A percentile compares a stretch with the other conserved stretches of the same genome.
These are phyloP conservation scores for Spathaspora sp. DNA, from an alignment of 805 yeast species.

Conservation along the genomic window DNA sequence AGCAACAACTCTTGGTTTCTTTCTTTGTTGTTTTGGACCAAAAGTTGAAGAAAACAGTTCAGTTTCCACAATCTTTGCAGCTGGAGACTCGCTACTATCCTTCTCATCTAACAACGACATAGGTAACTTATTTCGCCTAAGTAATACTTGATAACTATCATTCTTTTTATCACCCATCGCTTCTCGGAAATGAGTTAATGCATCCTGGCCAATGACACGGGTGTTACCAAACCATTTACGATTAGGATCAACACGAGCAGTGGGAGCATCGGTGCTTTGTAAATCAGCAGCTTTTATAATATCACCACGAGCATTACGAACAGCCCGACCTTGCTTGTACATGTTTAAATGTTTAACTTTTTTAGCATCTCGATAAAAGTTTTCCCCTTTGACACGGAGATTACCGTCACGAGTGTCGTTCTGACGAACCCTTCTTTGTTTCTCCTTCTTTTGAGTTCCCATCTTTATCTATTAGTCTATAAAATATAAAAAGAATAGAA, in stretches of 20 bases:
- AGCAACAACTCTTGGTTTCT: constrained; percentile 72
- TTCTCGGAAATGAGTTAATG: constrained; percentile 87
- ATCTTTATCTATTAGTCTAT: constrained; percentile 29
- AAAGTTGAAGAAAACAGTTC: constrained; percentile 79
- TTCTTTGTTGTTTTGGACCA: constrained; percentile 94
- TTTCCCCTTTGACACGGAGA: constrained; percentile 92
- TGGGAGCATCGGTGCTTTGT: constrained; percentile 83
- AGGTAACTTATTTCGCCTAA: constrained; percentile 88
- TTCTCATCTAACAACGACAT: constrained; percentile 92
- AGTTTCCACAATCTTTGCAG: constrained; percentile 79
- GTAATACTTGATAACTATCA: constrained; percentile 79
- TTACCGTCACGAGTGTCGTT: constrained; percentile 84
- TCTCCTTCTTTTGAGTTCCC: constrained; percentile 95
- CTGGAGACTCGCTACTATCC: constrained; percentile 71
- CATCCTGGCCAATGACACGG: constrained; percentile 96
- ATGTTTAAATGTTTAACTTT: constrained; percentile 84
- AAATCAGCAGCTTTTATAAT: constrained; percentile 81
- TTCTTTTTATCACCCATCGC: constrained; percentile 84
- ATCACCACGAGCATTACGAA: constrained; percentile 83
- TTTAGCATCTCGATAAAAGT: constrained; percentile 92
- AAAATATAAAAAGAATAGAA: background rate
- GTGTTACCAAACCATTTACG: constrained; percentile 98
- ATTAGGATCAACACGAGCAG: constrained; percentile 92
- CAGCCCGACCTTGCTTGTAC: constrained; percentile 91
- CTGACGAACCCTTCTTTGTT: constrained; percentile 79